These are phyloP conservation scores for Candolleomyces efflorescens DNA, from an alignment of 768 basidiomycete genomes.

Conservation along the genomic window DNA sequence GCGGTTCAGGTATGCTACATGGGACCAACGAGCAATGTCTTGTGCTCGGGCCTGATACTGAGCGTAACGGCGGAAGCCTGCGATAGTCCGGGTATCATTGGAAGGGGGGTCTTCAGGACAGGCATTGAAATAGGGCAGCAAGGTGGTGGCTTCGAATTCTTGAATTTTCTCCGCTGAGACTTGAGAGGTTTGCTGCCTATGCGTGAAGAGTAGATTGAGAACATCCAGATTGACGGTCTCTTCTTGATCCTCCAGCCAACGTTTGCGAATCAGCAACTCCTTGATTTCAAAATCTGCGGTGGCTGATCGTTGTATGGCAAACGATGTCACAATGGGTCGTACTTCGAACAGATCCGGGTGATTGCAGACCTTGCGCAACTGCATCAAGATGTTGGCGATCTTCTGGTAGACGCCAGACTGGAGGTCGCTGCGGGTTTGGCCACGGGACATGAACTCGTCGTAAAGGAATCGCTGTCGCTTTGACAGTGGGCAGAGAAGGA, in stretches of 20 bases:
- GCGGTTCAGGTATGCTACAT: conserved; percentile 70
- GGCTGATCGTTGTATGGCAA: conserved; percentile 70
- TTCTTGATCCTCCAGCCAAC: conserved; percentile 52
- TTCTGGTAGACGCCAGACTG: conserved; percentile 84
- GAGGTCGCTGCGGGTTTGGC: conserved; percentile 78
- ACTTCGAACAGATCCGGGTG: conserved; percentile 93
- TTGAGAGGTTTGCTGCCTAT: conserved; percentile 48
- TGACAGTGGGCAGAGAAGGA: conserved; percentile 82
- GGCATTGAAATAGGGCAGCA: conserved; percentile 49
- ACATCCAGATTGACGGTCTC: conserved; percentile 58
- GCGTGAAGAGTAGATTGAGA: conserved; percentile 61
- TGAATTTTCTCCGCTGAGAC: conserved; percentile 51
- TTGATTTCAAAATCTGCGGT: conserved; percentile 81
- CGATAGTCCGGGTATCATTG: conserved; percentile 69
- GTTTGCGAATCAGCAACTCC: conserved; percentile 79
- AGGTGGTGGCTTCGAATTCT: conserved; percentile 54
- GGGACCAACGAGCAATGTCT: conserved; percentile 58
- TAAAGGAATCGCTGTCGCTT: conserved; percentile 94
- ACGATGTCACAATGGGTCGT: conserved; percentile 77
- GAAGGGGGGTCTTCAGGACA: conserved; percentile 63
- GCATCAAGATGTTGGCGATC: conserved; percentile 96
- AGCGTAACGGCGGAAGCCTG: conserved; percentile 59
- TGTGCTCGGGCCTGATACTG: conserved; percentile 46
- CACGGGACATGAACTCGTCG: conserved; percentile 92
- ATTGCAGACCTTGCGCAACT: conserved; percentile 93